Evolutionary conservation across 495 filamentous ascomycete species (phyloP).

Genomic region (Penicillium chermesinum): DNA sequence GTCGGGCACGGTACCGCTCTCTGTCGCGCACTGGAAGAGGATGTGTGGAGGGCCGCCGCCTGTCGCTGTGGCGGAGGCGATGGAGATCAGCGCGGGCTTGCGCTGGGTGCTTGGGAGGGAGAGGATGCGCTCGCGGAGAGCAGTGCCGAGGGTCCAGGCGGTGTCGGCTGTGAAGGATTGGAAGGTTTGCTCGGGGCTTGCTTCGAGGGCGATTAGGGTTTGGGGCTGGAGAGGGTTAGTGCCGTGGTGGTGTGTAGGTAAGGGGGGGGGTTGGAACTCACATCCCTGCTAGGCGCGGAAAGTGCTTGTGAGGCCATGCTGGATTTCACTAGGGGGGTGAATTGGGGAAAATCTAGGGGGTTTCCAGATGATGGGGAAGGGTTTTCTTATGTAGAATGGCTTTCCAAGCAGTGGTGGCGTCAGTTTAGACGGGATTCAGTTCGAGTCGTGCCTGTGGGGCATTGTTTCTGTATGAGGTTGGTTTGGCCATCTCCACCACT

Average conservation of each 20-base stretch:
- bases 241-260: not conserved
- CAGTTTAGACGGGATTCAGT: too few species aligned
- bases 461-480: too few species aligned
- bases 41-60: slow-evolving; percentile 47
- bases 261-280: slow-evolving; percentile 12
- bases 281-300: slow-evolving; percentile 33
- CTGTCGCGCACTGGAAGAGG: slow-evolving; percentile 55
- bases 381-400: too few species aligned
- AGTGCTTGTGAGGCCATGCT: slow-evolving; percentile 27
- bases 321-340: too few species aligned
- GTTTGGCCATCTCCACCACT: too few species aligned
- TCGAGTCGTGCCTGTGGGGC: too few species aligned
- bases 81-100: slow-evolving; percentile 59
- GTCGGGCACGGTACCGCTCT: slow-evolving; percentile 55
- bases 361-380: too few species aligned
- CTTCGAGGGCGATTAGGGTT: slow-evolving; percentile 47
- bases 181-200: slow-evolving; percentile 47
- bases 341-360: too few species aligned
- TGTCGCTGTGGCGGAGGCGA: slow-evolving; percentile 42
- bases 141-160: slow-evolving; percentile 61
- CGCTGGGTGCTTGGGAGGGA: slow-evolving; percentile 40
- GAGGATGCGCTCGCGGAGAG: slow-evolving; percentile 57
- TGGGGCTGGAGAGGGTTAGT: slow-evolving; percentile 30
- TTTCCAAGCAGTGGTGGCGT: too few species aligned
- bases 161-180: slow-evolving; percentile 58